These are phyloP conservation scores for Leptodermis oblonga DNA, from an alignment of 257 asterid species.

Conservation along the genomic window DNA sequence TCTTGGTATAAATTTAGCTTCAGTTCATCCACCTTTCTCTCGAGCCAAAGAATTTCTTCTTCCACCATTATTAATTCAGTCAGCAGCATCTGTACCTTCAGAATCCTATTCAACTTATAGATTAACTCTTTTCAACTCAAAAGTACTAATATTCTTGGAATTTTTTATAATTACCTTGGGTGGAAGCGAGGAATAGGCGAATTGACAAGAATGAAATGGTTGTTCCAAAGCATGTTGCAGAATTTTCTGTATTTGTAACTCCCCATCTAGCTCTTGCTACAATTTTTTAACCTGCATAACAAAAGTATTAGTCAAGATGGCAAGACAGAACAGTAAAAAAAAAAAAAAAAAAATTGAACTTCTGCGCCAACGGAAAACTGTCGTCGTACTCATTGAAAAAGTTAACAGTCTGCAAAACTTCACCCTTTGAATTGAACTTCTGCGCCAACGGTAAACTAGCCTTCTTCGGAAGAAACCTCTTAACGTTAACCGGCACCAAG, in stretches of 20 bases:
- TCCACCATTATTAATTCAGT: slow-evolving; percentile 59
- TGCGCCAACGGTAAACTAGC: slow-evolving; percentile 16
- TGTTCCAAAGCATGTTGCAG: slow-evolving; percentile 74
- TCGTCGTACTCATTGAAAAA: slow-evolving; percentile 18
- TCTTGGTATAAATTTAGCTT: slow-evolving; percentile 44
- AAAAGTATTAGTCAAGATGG: no score
- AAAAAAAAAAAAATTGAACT: no score
- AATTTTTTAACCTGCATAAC: no score
- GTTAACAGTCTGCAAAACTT: slow-evolving; percentile 15
- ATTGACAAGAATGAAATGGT: slow-evolving; percentile 58
- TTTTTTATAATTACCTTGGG: not conserved
- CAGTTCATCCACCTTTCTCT: slow-evolving; percentile 53
- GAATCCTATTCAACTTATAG: slow-evolving; percentile 4
- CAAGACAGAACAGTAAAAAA: no score
- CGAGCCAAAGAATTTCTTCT: slow-evolving; percentile 73
- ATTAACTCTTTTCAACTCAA: no score
- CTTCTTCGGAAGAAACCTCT: slow-evolving; percentile 9
- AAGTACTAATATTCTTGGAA: no score
- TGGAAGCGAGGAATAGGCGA: slow-evolving; percentile 57
- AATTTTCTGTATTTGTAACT: slow-evolving; percentile 58
- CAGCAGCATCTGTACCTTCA: slow-evolving; percentile 74
- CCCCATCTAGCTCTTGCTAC: slow-evolving; percentile 59
- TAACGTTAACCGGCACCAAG: slow-evolving; percentile 43
- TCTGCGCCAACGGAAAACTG: slow-evolving; percentile 16
- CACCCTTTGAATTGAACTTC: slow-evolving; percentile 10